Base-by-base conservation (phyloP, 73 alveolate species). In the Stentor roeselii region DNA sequence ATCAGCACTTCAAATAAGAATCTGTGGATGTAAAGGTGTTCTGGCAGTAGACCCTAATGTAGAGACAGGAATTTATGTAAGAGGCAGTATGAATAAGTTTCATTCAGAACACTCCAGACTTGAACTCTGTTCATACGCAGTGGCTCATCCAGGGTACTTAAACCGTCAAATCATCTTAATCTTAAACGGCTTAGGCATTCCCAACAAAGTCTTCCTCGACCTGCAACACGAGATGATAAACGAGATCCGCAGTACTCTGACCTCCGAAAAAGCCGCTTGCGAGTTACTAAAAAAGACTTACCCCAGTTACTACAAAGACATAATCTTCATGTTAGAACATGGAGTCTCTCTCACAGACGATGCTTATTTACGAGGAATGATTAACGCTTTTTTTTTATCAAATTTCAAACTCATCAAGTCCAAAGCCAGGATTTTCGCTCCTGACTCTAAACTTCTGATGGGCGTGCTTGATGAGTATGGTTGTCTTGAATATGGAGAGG, bases 391-490 rank as follows among this genome's bases (percentile, higher is more conserved):
- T 6, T 61, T 6, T 30, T 14, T 14, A 14, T 11, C 59, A 6
- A 6, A 30, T 6, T 14, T 61, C 15, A 11, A 11, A 6, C 30
- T 11, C 21, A 6, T 60, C 11, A 60, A 31, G 39, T 14, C 6
- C 11, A 60, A 60, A 60, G 39, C 11, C 3, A 60, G 78, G 30
- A 60, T 60, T 6, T 11, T 6, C 39, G 78, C 36, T 21, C 11
- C 11, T 27, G 39, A 60, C 39, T 60, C 78, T 6, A 3, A 3
- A 38, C 6, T 60, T 27, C 39, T 60, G 36, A 84, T 95, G 82
- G 99, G 99, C 39, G 96, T 90, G 38, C 78, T 87, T 42, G 99
- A 93, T 86, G 95, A 92, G 42, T 61, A 85, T 11, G 91, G 91
- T 14, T 77, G 83, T 42, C 88, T 95, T 38, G 92, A 90, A 60